Percentiles rank a stretch among this genome's conserved stretches.
These are phyloP conservation scores for Flaveria brownii DNA, from an alignment of 129 eudicot species.

Conservation along the genomic window DNA sequence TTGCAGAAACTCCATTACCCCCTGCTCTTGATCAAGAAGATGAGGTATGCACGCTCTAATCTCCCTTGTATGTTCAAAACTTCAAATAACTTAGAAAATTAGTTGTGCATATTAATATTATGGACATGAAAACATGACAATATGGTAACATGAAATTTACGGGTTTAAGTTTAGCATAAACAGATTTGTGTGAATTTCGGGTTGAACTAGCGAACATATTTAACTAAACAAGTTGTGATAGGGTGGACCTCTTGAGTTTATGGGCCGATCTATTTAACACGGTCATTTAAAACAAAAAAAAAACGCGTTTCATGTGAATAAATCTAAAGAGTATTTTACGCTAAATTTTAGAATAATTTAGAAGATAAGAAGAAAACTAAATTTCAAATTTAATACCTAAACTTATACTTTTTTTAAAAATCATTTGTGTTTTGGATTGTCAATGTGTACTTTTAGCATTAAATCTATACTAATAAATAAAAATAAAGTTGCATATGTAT, in stretches of 20 bases:
- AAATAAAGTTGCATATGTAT: no score
- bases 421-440: neutral
- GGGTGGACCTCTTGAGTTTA: neutral
- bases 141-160: no score
- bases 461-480: no score
- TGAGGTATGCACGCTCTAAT: slow-evolving; percentile 20
- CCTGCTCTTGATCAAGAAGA: slow-evolving; percentile 29
- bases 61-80: neutral
- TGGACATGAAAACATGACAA: neutral
- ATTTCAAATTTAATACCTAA: no score
- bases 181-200: neutral
- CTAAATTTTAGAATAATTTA: no score
- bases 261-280: neutral
- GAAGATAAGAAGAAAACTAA: no score
- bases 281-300: no score
- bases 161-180: neutral
- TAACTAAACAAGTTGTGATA: neutral
- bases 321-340: no score
- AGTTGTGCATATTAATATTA: neutral
- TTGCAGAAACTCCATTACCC: slow-evolving; percentile 32
- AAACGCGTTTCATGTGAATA: no score
- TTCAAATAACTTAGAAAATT: neutral
- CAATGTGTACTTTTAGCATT: neutral
- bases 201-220: neutral
- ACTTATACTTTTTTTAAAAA: neutral